Evolutionary conservation across 139 green algal species (phyloP).

Genomic region (Tetraselmis striata): DNA sequence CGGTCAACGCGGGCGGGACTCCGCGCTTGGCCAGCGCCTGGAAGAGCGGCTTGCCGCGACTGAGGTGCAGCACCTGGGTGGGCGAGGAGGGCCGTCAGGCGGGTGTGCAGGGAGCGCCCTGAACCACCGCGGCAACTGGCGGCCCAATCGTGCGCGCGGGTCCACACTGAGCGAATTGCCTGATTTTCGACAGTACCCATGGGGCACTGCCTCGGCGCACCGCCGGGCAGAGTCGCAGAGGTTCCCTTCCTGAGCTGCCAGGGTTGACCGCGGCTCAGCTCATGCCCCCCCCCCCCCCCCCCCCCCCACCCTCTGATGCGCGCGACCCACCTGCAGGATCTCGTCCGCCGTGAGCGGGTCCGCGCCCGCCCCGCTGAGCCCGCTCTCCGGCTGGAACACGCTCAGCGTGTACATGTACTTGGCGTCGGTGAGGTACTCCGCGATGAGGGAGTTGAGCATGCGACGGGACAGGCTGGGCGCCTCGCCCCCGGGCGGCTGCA

Average conservation of each 20-base stretch:
- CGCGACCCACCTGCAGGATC: not conserved
- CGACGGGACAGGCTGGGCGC: conserved; percentile 24
- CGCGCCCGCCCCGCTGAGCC: conserved; percentile 1
- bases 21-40: not conserved
- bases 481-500: conserved; percentile 12
- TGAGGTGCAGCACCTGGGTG: not conserved
- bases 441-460: conserved; percentile 38
- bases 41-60: not conserved
- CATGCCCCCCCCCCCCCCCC: no score
- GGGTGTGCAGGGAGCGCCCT: no score
- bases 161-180: no score
- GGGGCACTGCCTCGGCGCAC: no score
- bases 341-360: not conserved
- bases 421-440: conserved; percentile 36
- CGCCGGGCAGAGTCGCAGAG: no score
- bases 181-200: no score
- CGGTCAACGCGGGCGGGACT: not conserved
- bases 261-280: no score
- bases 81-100: no score
- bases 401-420: conserved; percentile 40
- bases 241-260: no score
- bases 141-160: no score
- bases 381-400: conserved; percentile 44
- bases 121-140: no score
- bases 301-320: not conserved